These are phyloP conservation scores for Globisporangium radiosum DNA, from an alignment of 352 stramenopile species.

Conservation along the genomic window DNA sequence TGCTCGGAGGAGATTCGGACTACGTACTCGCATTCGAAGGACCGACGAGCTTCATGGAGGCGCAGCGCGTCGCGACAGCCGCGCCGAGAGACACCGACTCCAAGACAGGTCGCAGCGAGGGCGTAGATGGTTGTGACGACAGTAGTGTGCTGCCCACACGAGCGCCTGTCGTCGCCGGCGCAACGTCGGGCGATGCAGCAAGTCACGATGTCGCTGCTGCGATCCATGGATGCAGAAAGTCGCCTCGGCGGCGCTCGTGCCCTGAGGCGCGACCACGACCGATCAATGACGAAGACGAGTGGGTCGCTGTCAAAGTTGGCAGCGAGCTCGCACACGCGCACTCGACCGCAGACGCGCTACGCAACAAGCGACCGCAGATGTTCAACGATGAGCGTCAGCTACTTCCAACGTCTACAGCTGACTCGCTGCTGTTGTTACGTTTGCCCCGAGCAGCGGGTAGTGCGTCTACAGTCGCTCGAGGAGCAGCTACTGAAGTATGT, in stretches of 20 bases:
- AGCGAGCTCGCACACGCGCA: background rate
- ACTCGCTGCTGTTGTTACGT: too few relatives aligned
- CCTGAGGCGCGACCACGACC: background rate
- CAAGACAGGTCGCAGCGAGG: background rate
- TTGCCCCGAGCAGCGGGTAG: too few relatives aligned
- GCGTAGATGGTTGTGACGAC: background rate
- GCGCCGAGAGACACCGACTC: conserved; percentile 1
- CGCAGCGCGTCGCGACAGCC: conserved; percentile 20
- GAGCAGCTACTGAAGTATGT: background rate
- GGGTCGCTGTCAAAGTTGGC: background rate
- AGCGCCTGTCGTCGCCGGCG: conserved; percentile 3
- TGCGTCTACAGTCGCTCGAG: too few relatives aligned
- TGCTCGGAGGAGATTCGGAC: background rate
- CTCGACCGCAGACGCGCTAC: background rate
- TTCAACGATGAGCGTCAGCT: background rate
- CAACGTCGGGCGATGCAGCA: background rate
- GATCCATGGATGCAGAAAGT: background rate
- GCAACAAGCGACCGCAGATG: too few relatives aligned
- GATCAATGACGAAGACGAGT: background rate
- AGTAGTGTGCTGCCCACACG: conserved; percentile 6
- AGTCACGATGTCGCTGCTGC: too few relatives aligned
- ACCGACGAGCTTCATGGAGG: conserved; percentile 34
- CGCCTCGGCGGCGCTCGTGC: conserved; percentile 4
- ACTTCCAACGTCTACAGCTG: background rate
- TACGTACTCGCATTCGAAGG: conserved; percentile 24